Percentiles rank a stretch among this genome's conserved stretches.
phyloP scores from a whole-genome alignment of 495 filamentous ascomycete genomes.

The Annulohypoxylon maeteangense region DNA sequence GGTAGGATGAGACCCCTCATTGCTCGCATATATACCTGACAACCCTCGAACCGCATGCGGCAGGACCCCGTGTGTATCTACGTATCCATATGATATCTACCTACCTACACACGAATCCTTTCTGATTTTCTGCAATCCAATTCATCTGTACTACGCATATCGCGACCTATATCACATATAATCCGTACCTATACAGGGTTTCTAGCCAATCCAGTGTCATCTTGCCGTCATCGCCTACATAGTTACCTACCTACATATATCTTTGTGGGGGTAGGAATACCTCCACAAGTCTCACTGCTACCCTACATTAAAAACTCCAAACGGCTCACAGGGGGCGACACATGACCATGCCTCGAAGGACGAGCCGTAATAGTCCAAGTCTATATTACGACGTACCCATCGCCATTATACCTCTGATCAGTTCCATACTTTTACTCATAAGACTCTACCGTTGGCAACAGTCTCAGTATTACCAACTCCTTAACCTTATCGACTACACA shows the following conservation, averaged over 20 bases:
- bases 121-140: constrained; percentile 16
- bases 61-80: constrained; percentile 15
- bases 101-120: constrained; percentile 18
- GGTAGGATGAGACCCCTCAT: constrained; percentile 34
- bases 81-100: constrained; percentile 12
- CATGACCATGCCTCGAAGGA: constrained; percentile 32
- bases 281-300: constrained; percentile 7
- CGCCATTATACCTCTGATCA: constrained; percentile 38
- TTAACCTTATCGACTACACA: constrained; percentile 32
- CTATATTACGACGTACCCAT: constrained; percentile 41
- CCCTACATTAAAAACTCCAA: constrained; percentile 10
- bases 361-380: constrained; percentile 9
- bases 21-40: constrained; percentile 40
- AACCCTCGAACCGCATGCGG: constrained; percentile 38
- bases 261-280: constrained; percentile 11
- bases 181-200: constrained; percentile 3
- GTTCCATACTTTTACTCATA: constrained; percentile 32
- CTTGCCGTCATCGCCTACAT: constrained; percentile 18
- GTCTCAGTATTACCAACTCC: constrained; percentile 34
- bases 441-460: constrained; percentile 36
- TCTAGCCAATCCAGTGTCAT: constrained; percentile 20
- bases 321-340: constrained; percentile 19
- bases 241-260: constrained; percentile 21
- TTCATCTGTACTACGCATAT: constrained; percentile 16
- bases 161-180: constrained; percentile 15